These are phyloP conservation scores for Penicillium odoratum DNA, from an alignment of 495 filamentous ascomycete species.

Conservation along the genomic window DNA sequence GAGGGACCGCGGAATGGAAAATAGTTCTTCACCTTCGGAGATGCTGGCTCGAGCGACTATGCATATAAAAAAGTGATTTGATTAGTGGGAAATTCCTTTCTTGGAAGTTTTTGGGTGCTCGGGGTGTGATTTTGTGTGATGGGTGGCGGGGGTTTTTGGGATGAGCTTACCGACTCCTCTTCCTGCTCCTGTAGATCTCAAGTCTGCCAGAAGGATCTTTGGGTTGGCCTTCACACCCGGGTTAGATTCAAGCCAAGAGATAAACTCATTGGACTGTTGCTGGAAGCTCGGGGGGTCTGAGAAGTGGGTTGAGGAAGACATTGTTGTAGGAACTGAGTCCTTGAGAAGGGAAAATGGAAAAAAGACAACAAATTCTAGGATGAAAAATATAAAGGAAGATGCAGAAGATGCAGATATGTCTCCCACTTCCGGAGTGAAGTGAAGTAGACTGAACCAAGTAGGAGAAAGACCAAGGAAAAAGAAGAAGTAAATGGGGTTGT, in stretches of 20 bases:
- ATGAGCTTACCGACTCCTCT: slow-evolving; percentile 59
- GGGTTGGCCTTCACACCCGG: slow-evolving; percentile 53
- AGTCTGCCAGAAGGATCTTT: slow-evolving; percentile 56
- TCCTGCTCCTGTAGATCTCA: slow-evolving; percentile 52
- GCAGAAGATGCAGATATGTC: background rate
- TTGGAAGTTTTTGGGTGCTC: slow-evolving; percentile 10
- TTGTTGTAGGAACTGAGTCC: slow-evolving; percentile 18
- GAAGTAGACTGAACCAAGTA: slow-evolving; percentile 5
- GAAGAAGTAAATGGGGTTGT: slow-evolving; percentile 20
- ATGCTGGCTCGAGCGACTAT: slow-evolving; percentile 60
- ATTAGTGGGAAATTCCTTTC: slow-evolving; percentile 28
- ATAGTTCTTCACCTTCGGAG: slow-evolving; percentile 62
- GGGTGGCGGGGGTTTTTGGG: slow-evolving; percentile 13
- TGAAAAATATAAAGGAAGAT: background rate
- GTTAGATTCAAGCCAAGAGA: slow-evolving; percentile 53
- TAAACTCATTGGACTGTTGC: slow-evolving; percentile 49
- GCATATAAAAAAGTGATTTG: slow-evolving; percentile 8
- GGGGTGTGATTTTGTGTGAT: slow-evolving; percentile 20
- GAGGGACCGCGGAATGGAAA: slow-evolving; percentile 58
- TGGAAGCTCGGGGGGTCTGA: slow-evolving; percentile 46
- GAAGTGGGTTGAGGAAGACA: slow-evolving; percentile 43
- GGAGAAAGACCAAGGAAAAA: slow-evolving; percentile 20
- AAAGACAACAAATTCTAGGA: background rate
- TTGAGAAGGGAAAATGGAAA: slow-evolving; percentile 9
- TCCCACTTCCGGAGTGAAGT: background rate